phyloP scores from a whole-genome alignment of 2,329 filamentous ascomycete genomes.

The Cadophora malorum region DNA sequence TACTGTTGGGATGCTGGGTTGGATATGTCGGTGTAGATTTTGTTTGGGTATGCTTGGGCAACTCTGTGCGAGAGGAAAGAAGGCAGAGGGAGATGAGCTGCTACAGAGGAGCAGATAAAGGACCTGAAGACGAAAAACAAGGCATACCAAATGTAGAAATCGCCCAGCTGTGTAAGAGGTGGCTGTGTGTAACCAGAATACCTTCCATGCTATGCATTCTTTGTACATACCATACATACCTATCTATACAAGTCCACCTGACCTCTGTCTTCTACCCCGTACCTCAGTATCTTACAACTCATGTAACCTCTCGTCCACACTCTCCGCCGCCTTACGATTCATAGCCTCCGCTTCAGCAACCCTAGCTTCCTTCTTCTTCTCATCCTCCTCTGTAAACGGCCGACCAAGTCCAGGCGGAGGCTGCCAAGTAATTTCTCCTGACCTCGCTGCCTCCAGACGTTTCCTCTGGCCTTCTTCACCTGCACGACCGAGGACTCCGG shows the following conservation, averaged over 20 bases:
- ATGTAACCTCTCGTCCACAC: background rate
- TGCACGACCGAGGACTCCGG: slow-evolving; percentile 83
- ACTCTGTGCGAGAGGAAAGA: too few species aligned
- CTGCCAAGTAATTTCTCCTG: slow-evolving; percentile 69
- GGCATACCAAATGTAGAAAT: background rate
- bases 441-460: slow-evolving; percentile 66
- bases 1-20: background rate
- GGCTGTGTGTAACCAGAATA: background rate
- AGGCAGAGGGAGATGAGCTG: background rate
- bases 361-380: slow-evolving; percentile 5
- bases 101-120: background rate
- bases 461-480: slow-evolving; percentile 77
- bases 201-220: slow-evolving; percentile 12
- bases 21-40: background rate
- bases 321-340: background rate
- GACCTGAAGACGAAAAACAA: background rate
- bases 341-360: background rate
- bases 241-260: slow-evolving; percentile 17
- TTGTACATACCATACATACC: slow-evolving; percentile 16
- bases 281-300: slow-evolving; percentile 5
- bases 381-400: slow-evolving; percentile 29
- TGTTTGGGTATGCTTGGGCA: too few species aligned
- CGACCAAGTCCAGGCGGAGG: slow-evolving; percentile 45
- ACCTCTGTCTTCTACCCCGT: background rate
- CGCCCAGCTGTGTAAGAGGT: background rate